Base-by-base conservation (phyloP, 139 green algal species). In the Coelastrella sp. region DNA sequence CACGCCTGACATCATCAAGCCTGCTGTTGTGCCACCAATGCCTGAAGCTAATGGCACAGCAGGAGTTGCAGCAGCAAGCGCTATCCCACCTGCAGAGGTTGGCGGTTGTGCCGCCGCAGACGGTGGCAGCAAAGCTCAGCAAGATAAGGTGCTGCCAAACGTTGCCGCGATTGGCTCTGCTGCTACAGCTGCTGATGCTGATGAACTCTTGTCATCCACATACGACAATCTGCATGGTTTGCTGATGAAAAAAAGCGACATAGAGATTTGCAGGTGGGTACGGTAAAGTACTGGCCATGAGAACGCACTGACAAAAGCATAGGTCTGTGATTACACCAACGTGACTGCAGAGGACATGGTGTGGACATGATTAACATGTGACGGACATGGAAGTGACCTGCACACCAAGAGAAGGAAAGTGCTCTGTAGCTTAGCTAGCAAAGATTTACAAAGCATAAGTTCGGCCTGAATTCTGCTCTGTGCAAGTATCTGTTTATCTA, bases 241-340 rank as follows among this genome's bases (percentile, higher is more conserved):
- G 72, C 86, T 91, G 78, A 79, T 91, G 87, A 86, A 87, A 59
- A 81, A 90, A 78, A 75, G 70, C 8, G 95, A 96, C 88, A 96
- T 96, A 82, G 70, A 87, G 56, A 94, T 96, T 15, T 96, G 94
- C 91, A 76, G 82, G 82, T 87, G 14, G 27, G 82, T 63, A 14
- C 7, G 14, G 17, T 58, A 60, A 59, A 22, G 24, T 78, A 73
- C 65, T 73, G 65, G 65, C 65, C 19, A 17, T 73, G 5, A 7
- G 4, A 19, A 19, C 19, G 65, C 4, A n/a, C 4, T 73, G 15
- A 73, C 65, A 73, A 73, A n/a, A 78, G 15, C 22, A n/a, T 56
- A 12, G 35, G 4, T 24, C 12, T 49, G 35, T 49, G 35, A 49
- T 49, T 49, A 49, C 35, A 49, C 35, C 35, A 49, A 49, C 35